Evolutionary conservation across 1,284 basidiomycete genomes (phyloP), one percentile per base, ranked within the genome.

Genomic region (Naganishia liquefaciens): DNA sequence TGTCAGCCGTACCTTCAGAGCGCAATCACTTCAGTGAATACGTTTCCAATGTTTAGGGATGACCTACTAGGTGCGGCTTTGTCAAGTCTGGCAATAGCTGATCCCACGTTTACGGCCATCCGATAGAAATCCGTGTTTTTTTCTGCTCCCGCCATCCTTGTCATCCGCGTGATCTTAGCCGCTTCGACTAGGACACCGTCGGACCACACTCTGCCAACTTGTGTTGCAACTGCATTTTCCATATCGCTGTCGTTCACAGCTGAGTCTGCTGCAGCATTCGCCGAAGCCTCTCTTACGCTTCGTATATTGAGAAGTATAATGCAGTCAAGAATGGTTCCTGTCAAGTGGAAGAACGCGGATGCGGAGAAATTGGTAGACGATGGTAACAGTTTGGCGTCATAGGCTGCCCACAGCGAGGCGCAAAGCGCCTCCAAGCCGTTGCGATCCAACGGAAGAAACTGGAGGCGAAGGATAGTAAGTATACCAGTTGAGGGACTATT

Each of bases 381-480:
- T 69, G 79, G 84, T 9, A 90, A 78, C 0, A 86, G 85, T 21
- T 85, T 84, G 15, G 84, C 85, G 54, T 88, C 85, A 0, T 90
- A 76, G 0, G 89, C 88, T 10, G 85, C 84, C 88, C 90, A 92
- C 71, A 94, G 87, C 0, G 88, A 84, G 1, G 80, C 77, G 72
- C 91, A 87, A 39, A 94, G 77, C n/a, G 82, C 80, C 0, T 68
- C 52, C 28, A 77, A 70, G 0, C 71, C 71, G 74, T 64, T 71
- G 0, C 84, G 53, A 1, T 77, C 69, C 9, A 73, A 69, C 0
- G 78, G 73, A 27, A 81, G 70, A 15, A 80, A 61, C 52, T 52
- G 40, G 10, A 19, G 2, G 54, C 10, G 33, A 46, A 50, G 47
- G 3, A 25, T 28, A 11, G 21, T 5, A 21, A 23, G 19, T 21